Evolutionary conservation across 208 protist species (phyloP).

Genomic region (Leishmania major): DNA sequence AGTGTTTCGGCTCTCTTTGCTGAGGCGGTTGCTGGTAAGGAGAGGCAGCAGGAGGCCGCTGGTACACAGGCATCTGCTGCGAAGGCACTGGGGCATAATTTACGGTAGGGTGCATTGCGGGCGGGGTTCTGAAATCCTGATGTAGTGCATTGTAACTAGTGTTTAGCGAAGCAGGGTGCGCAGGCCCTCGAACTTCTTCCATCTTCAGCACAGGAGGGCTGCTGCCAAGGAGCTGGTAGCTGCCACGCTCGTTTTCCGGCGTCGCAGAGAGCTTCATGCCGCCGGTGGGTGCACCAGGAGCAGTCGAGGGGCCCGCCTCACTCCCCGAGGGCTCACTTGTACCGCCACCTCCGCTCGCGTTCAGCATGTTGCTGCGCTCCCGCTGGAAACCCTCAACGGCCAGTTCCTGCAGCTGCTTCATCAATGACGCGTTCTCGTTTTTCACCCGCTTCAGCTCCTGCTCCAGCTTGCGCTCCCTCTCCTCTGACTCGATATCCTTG

Average conservation of each 20-base stretch:
- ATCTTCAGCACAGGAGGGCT: background rate
- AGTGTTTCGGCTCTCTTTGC: background rate
- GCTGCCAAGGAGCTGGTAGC: background rate
- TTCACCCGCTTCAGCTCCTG: constrained; percentile 32
- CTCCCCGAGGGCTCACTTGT: background rate
- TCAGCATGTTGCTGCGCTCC: constrained; percentile 10
- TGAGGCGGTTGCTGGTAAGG: background rate
- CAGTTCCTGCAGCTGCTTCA: constrained; percentile 41
- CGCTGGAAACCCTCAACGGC: constrained; percentile 34
- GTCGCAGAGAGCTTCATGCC: background rate
- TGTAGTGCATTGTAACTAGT: background rate
- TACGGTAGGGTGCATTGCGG: background rate
- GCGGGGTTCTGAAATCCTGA: background rate
- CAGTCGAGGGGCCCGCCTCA: background rate
- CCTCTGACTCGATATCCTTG: constrained; percentile 60
- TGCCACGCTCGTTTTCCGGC: background rate
- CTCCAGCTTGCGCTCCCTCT: constrained; percentile 41
- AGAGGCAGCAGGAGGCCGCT: background rate
- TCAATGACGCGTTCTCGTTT: constrained; percentile 38
- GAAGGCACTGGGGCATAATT: background rate
- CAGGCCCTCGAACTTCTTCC: background rate
- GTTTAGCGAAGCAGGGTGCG: background rate
- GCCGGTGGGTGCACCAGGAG: background rate
- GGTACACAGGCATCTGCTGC: background rate
- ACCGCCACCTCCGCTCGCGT: background rate